Evolutionary conservation across 139 green algal genomes (phyloP).

Genomic region (Chlamydomonas sphaeroides): DNA sequence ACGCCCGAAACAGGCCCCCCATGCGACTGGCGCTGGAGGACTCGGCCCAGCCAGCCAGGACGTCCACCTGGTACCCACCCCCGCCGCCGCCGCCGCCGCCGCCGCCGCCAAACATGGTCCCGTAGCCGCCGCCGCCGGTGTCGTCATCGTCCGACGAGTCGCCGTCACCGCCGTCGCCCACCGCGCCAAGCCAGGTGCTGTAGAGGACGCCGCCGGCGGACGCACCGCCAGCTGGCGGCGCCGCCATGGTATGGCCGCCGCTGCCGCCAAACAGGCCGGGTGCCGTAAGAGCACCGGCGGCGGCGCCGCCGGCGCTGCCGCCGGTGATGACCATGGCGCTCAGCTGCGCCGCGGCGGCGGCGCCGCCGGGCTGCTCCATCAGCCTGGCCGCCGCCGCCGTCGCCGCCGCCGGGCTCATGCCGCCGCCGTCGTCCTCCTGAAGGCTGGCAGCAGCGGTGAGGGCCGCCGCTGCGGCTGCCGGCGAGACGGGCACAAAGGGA

Average conservation of each 20-base stretch:
- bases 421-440: neutral
- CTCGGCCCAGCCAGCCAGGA: conserved; percentile 18
- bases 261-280: too few relatives aligned
- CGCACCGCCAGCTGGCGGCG: too few relatives aligned
- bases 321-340: neutral
- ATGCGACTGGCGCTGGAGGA: neutral
- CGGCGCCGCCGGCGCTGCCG: too few relatives aligned
- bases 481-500: neutral
- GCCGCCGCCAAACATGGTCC: neutral
- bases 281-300: too few relatives aligned
- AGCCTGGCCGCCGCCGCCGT: neutral
- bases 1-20: neutral
- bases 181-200: neutral
- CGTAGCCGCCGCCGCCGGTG: too few relatives aligned
- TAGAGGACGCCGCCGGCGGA: neutral
- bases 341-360: neutral
- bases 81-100: neutral
- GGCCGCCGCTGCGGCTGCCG: neutral
- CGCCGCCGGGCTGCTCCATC: conserved; percentile 20
- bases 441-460: neutral
- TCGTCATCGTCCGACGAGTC: too few relatives aligned
- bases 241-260: too few relatives aligned
- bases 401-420: neutral
- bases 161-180: neutral
- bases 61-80: conserved; percentile 7